Evolutionary conservation across 192 early-diverging fungal species (phyloP).

Genomic region (Phlyctochytrium bullatum): DNA sequence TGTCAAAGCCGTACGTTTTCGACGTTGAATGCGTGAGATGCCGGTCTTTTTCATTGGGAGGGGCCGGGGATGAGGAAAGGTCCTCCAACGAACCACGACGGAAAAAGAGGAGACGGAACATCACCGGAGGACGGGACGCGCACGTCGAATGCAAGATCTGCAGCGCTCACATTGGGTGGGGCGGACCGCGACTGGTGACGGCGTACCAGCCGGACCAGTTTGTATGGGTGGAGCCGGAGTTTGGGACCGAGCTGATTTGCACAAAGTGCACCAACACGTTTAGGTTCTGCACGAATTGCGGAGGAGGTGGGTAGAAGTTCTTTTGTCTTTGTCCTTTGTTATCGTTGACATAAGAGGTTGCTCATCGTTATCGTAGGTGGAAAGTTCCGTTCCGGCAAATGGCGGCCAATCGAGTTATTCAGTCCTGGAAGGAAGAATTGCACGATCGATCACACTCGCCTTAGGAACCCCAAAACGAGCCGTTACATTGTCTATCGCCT

Average conservation of each 20-base stretch:
- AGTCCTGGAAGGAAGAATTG: constrained; percentile 23
- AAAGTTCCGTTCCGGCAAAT: constrained; percentile 41
- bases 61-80: too few species aligned
- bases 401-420: constrained; percentile 35
- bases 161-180: neutral
- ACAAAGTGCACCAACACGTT: constrained; percentile 25
- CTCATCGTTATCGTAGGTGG: too few species aligned
- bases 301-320: constrained; percentile 22
- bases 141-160: neutral
- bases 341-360: too few species aligned
- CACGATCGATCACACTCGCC: constrained; percentile 25
- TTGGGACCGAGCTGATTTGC: constrained; percentile 40
- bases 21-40: neutral
- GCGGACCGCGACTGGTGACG: neutral
- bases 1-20: neutral
- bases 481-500: neutral
- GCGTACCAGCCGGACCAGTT: neutral
- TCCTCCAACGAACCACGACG: neutral
- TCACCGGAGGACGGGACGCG: neutral
- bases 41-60: neutral
- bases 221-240: constrained; percentile 11
- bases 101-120: neutral
- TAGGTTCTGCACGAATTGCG: constrained; percentile 41
- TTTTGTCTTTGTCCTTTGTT: neutral
- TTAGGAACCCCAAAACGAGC: constrained; percentile 9